Evolutionary conservation across 139 green algal species (phyloP).

Genomic region (Closterium sp.): DNA sequence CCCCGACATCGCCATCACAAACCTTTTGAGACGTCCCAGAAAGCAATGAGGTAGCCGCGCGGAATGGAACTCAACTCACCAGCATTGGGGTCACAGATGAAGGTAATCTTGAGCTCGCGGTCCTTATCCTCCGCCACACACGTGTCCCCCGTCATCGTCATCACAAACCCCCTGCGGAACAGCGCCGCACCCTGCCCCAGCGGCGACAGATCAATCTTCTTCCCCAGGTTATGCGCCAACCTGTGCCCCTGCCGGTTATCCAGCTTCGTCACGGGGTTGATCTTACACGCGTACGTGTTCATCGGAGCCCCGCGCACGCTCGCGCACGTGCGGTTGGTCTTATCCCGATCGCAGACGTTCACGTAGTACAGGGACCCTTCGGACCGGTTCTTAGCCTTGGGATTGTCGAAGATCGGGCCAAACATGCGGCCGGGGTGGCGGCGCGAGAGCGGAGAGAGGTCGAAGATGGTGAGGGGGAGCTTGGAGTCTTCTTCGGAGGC

Average conservation of each 20-base stretch:
- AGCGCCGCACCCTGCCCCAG: background rate
- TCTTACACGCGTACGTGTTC: constrained; percentile 17
- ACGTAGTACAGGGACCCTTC: constrained; percentile 18
- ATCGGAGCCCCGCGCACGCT: background rate
- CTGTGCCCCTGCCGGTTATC: background rate
- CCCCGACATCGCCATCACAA: constrained; percentile 2
- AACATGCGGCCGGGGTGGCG: constrained; percentile 20
- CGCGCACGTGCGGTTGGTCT: constrained; percentile 12
- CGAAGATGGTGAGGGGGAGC: constrained; percentile 5
- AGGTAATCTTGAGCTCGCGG: constrained; percentile 18
- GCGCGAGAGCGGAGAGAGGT: constrained; percentile 17
- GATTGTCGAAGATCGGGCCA: constrained; percentile 28
- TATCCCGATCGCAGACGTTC: constrained; percentile 12
- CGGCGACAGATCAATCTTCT: background rate
- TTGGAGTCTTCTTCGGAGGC: background rate
- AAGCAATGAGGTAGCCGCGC: background rate
- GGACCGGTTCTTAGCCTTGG: background rate
- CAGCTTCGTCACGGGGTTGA: background rate
- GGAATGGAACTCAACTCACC: background rate
- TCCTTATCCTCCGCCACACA: background rate
- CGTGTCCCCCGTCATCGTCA: constrained; percentile 5
- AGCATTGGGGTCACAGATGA: constrained; percentile 30
- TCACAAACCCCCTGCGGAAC: constrained; percentile 5
- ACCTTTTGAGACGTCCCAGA: too few relatives aligned
- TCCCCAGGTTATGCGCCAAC: background rate